Base-by-base conservation (phyloP, 2,329 filamentous ascomycete species). In the Fusarium piperis region DNA sequence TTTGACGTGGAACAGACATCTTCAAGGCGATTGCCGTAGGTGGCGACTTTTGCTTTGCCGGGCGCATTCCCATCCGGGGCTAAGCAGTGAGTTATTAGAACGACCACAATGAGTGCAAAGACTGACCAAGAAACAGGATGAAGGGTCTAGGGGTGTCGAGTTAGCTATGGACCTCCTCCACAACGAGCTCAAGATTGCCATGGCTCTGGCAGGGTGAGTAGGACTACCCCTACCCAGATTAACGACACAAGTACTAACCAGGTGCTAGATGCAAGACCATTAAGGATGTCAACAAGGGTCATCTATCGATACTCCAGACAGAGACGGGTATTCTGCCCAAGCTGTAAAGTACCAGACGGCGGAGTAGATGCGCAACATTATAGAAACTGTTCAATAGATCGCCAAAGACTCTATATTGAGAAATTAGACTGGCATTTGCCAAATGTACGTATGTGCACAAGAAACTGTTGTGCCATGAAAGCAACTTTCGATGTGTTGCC, bases 321-420 rank as follows among this genome's bases (percentile, higher is more conserved):
- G 48, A 35, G n/a, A 63, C 58, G n/a, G 67, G 69, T 11, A 60
- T 70, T 35, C 41, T 72, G n/a, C 55, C 69, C 18, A 72, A 70
- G 64, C 41, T 72, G 10, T 57, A 13, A 16, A 36, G 15, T 38
- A 15, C 3, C 33, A n/a, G 18, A 16, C 3, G 52, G 9, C 12
- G 13, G 10, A 35, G 32, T 38, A 6, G 32, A 55, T 26, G 20
- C 20, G 23, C 16, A 12, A 16, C 51, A 53, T n/a, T 3, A 9
- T 26, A 38, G 20, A 38, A 28, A 11, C n/a, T 26, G 13, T 10
- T 11, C 16, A 38, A 55, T 28, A 55, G 52, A 55, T 55, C 18
- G 23, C 16, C 11, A 18, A 26, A 20, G 23, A 5, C 20, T 36
- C 16, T 51, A 2, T 30, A 51, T 18, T 8, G 16, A 18, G 44